Evolutionary conservation across 345 rosid species (phyloP), one percentile per base, ranked within the genome.

Genomic region (Cochlearia excelsa): DNA sequence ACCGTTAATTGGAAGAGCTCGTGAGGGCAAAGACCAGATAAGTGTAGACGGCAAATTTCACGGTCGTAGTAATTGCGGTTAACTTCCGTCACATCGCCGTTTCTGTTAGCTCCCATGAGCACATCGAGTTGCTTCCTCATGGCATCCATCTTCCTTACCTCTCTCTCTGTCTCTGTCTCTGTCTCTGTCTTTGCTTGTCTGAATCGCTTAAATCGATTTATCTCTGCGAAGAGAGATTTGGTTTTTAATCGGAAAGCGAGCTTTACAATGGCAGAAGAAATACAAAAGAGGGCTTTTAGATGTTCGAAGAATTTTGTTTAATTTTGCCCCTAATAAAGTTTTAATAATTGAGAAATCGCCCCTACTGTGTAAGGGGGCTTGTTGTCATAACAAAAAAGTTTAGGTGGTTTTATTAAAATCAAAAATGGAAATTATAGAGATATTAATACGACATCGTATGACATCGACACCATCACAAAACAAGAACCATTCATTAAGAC

Each of bases 61-160:
- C 97, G 96, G 79, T 94, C 99, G 86, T 82, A 84, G 82, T 94
- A 90, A 77, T 87, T 90, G 63, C 96, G 97, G 71, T 94, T 90
- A 38, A 94, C 95, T 75, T 94, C 99, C 54, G 83, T 78, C 5
- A 90, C 99, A 53, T 94, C 99, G 65, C 99, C 99, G 74, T 94
- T 94, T 29, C 99, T 74, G 66, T 94, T 94, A 4, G 99, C 99
- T 44, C 99, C 99, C 99, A 94, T 94, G 45, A 90, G 85, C 64
- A 90, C 97, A 80, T 94, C 99, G 45, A 94, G 90, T 69, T 94
- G 99, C 70, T 94, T 94, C 83, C 99, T 78, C 81, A 94, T 85
- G 9, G 99, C 97, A 35, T 94, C 99, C 97, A 94, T 90, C 62
- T 66, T 71, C 49, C 33, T 42, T 33, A 49, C 5, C 59, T 37